Percentiles rank a stretch among this genome's conserved stretches.
Conservation (phyloP, 1,139 yeast genomes). For the Saccharomyces hybrid region DNA sequence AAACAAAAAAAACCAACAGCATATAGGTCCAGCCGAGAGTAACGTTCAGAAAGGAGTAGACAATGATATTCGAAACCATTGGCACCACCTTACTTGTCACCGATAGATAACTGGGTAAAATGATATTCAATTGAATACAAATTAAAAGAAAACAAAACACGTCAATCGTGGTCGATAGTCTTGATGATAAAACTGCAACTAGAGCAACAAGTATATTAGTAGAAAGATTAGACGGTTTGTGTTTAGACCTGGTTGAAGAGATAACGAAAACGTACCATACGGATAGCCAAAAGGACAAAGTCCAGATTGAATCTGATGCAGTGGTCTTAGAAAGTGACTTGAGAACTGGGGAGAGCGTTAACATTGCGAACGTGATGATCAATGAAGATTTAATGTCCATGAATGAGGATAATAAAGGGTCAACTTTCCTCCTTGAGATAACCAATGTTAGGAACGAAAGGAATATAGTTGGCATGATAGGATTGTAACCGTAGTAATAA, state of each 20-base stretch:
- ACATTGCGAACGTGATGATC: constrained; percentile 58
- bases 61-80: constrained; percentile 18
- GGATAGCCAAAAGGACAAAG: constrained; percentile 71
- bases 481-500: constrained; percentile 30
- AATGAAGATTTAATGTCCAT: constrained; percentile 49
- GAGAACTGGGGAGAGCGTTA: constrained; percentile 80
- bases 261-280: constrained; percentile 46
- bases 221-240: constrained; percentile 49
- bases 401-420: constrained; percentile 6
- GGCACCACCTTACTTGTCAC: constrained; percentile 10
- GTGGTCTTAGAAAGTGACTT: constrained; percentile 84
- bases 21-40: constrained; percentile 22
- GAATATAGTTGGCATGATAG: constrained; percentile 10
- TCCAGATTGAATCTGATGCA: constrained; percentile 93
- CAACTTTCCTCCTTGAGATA: constrained; percentile 13
- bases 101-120: constrained; percentile 23
- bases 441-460: constrained; percentile 7
- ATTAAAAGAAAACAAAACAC: constrained; percentile 61
- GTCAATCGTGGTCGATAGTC: constrained; percentile 61
- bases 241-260: constrained; percentile 5
- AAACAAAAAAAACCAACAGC: constrained; percentile 13
- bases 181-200: constrained; percentile 82
- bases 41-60: constrained; percentile 20
- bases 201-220: constrained; percentile 80
- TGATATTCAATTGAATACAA: constrained; percentile 28